phyloP scores from a whole-genome alignment of 2,329 filamentous ascomycete species.

The Pestalotiopsis sp. region DNA sequence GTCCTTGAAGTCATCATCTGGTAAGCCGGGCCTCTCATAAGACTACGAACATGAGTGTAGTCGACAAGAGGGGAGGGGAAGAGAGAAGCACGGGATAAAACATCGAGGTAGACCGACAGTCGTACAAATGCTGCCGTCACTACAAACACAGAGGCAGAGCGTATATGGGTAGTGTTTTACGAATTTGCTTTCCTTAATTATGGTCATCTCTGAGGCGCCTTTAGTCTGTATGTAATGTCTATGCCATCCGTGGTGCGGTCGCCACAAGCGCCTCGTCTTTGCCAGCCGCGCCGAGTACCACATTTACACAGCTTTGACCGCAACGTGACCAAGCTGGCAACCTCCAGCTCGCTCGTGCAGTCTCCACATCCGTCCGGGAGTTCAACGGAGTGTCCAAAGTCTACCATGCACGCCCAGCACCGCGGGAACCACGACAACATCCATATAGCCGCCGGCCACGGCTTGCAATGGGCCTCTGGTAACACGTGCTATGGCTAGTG shows the following conservation, averaged over 20 bases:
- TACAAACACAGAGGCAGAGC: too few species aligned
- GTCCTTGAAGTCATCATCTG: too few species aligned
- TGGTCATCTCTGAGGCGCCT: constrained; percentile 3
- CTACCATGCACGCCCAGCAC: not conserved
- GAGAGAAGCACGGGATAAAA: too few species aligned
- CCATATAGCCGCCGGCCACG: not conserved
- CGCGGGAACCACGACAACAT: not conserved
- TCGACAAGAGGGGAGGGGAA: too few species aligned
- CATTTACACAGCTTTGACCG: not conserved
- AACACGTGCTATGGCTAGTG: not conserved
- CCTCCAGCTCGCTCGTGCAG: not conserved
- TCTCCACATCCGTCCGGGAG: not conserved
- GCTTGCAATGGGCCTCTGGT: not conserved
- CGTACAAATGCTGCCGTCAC: not conserved
- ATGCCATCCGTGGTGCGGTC: not conserved
- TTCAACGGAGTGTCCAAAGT: not conserved
- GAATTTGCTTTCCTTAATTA: not conserved
- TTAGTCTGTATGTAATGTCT: constrained; percentile 2
- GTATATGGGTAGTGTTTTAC: not conserved
- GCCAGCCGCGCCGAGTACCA: not conserved
- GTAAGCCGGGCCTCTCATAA: too few species aligned
- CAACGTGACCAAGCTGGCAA: not conserved
- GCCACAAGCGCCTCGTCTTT: not conserved
- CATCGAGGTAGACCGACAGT: too few species aligned
- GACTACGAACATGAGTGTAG: too few species aligned